Base-by-base conservation (phyloP, 768 basidiomycete species). In the Rhizopogon rudus region DNA sequence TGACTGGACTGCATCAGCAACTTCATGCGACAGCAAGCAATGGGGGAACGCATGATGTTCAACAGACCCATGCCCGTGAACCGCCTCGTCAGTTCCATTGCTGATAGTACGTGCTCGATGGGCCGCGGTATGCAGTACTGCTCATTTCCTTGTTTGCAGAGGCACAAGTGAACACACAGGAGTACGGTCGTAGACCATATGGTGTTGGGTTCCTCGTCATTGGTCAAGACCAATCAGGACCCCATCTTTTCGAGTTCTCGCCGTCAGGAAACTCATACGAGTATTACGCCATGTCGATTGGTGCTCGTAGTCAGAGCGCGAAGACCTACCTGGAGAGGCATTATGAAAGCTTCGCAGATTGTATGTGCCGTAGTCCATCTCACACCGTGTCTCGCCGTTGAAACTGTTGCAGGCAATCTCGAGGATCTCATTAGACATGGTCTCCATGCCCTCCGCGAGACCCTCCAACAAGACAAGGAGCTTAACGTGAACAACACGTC, bases 11-110 rank as follows among this genome's bases (percentile, higher is more conserved):
- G 3, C 64, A 37, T 13, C 13, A 98, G 96, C 70, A 98, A 99
- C 76, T 98, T 96, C 71, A 98, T 99, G 97, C 84, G 97, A 40
- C 97, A 98, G 71, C 93, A 98, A 75, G 96, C 97, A 48, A 93
- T 98, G 88, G 83, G 84, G 33, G 91, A 89, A 12, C 86, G 87
- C 61, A 98, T 99, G 96, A 75, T 91, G 48, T 97, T 94, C 77
- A 96, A 91, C 73, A 85, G 97, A 42, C 91, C 94, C 20, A 83
- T 97, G 48, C 97, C 97, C 51, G 91, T 98, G 0, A 93, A 91
- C 67, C 83, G 96, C 52, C 86, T 98, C 33, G 97, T 98, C 6
- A 87, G 88, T 52, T 78, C 91, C 54, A 94, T 98, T 63, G 94
- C 97, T 28, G 94, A 98, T 67, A 97, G 96, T 96, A 60, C 63